These are phyloP conservation scores for Fusarium torulosum DNA, from an alignment of 2,329 filamentous ascomycete species.

Conservation along the genomic window DNA sequence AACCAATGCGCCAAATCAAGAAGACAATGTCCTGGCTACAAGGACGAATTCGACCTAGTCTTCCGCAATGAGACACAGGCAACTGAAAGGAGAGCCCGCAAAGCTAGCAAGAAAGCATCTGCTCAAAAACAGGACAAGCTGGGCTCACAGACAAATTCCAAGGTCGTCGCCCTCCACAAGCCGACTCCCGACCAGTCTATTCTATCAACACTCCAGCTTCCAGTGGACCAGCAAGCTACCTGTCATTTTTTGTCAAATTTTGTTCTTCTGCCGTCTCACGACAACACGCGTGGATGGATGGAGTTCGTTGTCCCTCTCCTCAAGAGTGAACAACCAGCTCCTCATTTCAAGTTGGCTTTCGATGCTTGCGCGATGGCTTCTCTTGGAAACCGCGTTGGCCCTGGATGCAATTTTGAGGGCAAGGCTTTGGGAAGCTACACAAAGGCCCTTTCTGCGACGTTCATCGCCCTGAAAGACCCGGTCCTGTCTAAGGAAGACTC, in stretches of 20 bases:
- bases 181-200: constrained; percentile 46
- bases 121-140: constrained; percentile 53
- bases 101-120: constrained; percentile 63
- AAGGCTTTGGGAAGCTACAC: constrained; percentile 66
- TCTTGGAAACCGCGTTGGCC: constrained; percentile 63
- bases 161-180: constrained; percentile 31
- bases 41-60: constrained; percentile 78
- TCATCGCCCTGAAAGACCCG: constrained; percentile 65
- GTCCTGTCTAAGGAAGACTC: constrained; percentile 64
- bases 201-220: constrained; percentile 55
- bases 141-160: constrained; percentile 19
- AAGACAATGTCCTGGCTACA: constrained; percentile 74
- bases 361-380: constrained; percentile 70
- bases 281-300: constrained; percentile 67
- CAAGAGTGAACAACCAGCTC: constrained; percentile 57
- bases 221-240: constrained; percentile 66
- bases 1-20: constrained; percentile 74
- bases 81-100: constrained; percentile 72
- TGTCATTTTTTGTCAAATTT: constrained; percentile 73
- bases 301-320: constrained; percentile 70
- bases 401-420: constrained; percentile 52
- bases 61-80: constrained; percentile 80
- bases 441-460: constrained; percentile 65
- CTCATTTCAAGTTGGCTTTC: constrained; percentile 68
- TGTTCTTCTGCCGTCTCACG: constrained; percentile 65